Evolutionary conservation across 495 filamentous ascomycete genomes (phyloP).

Genomic region (Penicillium dipodomyicola): DNA sequence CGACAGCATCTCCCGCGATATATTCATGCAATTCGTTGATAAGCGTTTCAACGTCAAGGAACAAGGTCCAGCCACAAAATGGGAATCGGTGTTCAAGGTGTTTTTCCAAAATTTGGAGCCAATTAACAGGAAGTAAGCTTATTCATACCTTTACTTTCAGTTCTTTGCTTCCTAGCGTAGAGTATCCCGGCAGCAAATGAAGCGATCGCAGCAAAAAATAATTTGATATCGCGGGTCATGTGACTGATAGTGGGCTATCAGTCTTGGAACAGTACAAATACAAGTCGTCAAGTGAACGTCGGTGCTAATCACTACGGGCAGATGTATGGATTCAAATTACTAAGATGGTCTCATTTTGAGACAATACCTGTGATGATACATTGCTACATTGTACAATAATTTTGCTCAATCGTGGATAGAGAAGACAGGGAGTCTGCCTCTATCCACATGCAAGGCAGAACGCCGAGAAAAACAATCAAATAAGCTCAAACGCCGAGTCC

Average conservation of each 20-base stretch:
- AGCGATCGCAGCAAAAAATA: slow-evolving; percentile 24
- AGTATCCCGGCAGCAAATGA: slow-evolving; percentile 10
- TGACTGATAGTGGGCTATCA: slow-evolving; percentile 25
- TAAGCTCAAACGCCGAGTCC: slow-evolving; percentile 24
- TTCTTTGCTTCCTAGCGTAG: slow-evolving; percentile 12
- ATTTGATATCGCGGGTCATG: slow-evolving; percentile 29
- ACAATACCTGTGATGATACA: slow-evolving; percentile 6
- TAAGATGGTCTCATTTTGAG: not conserved
- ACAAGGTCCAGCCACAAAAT: slow-evolving; percentile 7
- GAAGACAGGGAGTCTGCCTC: slow-evolving; percentile 11
- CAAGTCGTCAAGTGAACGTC: not conserved
- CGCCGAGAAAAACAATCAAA: slow-evolving; percentile 8
- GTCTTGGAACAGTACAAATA: slow-evolving; percentile 5
- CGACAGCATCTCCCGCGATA: not conserved
- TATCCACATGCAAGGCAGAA: slow-evolving; percentile 20
- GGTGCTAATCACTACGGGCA: not conserved
- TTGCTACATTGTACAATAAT: slow-evolving; percentile 3
- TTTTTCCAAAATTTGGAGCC: not conserved
- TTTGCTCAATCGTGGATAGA: not conserved
- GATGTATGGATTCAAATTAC: not conserved
- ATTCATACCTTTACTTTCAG: slow-evolving; percentile 26
- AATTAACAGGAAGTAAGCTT: not conserved
- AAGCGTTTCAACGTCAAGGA: slow-evolving; percentile 14
- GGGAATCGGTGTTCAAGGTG: not conserved
- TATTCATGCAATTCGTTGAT: slow-evolving; percentile 16